Evolutionary conservation across 2,329 filamentous ascomycete genomes (phyloP).

Genomic region (Zasmidium cellare): DNA sequence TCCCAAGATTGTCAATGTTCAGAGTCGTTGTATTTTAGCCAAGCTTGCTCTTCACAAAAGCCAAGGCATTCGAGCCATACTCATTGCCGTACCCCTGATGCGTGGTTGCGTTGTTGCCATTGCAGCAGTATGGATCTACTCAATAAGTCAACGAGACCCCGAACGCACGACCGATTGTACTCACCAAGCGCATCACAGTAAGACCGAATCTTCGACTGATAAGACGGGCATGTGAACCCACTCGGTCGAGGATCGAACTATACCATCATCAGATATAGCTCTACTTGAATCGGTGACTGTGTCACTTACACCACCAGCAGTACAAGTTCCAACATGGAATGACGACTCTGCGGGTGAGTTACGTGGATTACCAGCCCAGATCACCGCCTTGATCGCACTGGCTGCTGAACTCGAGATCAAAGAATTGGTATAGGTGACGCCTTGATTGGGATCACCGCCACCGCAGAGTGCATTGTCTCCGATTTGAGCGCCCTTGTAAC

Average conservation of each 20-base stretch:
- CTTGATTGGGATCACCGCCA: conserved; percentile 51
- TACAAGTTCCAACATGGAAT: conserved; percentile 64
- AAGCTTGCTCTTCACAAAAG: conserved; percentile 61
- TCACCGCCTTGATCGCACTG: conserved; percentile 28
- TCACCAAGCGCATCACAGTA: conserved; percentile 62
- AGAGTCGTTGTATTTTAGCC: no score
- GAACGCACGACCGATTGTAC: no score
- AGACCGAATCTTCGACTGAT: conserved; percentile 57
- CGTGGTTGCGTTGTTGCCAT: conserved; percentile 59
- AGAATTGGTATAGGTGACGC: conserved; percentile 47
- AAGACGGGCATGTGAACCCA: conserved; percentile 58
- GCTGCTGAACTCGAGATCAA: conserved; percentile 20
- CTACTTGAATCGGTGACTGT: neutral
- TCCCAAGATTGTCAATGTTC: no score
- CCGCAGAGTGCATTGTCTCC: conserved; percentile 64
- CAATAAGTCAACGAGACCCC: no score
- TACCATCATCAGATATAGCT: conserved; percentile 8
- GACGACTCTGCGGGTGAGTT: conserved; percentile 52
- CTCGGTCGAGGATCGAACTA: conserved; percentile 62
- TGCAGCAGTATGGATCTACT: conserved; percentile 61
- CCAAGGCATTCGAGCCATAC: conserved; percentile 60
- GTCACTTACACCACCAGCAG: conserved; percentile 56
- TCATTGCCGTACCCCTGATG: conserved; percentile 64
- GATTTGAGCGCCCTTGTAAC: conserved; percentile 64
- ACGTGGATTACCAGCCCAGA: conserved; percentile 49